These are phyloP conservation scores for Micractinium conductrix DNA, from an alignment of 139 green algal species.

Conservation along the genomic window DNA sequence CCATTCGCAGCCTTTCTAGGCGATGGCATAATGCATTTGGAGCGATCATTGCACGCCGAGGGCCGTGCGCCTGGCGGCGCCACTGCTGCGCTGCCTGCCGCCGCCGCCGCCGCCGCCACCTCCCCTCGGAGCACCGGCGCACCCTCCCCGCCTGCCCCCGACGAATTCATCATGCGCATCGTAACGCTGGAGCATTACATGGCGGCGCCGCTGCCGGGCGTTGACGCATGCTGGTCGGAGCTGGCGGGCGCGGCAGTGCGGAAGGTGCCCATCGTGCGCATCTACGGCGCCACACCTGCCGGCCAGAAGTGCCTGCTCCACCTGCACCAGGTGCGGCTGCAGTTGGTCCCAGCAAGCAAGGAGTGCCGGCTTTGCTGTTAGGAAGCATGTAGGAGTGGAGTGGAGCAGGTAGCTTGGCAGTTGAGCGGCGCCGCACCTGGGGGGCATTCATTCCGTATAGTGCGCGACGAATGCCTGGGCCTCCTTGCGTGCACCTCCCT, in stretches of 20 bases:
- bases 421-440: too few species aligned
- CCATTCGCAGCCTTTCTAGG: not conserved
- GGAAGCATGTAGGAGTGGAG: too few species aligned
- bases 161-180: slow-evolving; percentile 48
- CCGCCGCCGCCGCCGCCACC: not conserved
- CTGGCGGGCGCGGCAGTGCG: slow-evolving; percentile 67
- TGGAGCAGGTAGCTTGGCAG: not conserved
- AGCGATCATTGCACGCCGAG: too few species aligned
- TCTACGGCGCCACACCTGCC: slow-evolving; percentile 89
- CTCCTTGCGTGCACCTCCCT: not conserved
- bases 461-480: not conserved
- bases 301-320: slow-evolving; percentile 93
- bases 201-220: slow-evolving; percentile 71
- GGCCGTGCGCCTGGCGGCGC: too few species aligned
- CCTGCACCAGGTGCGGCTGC: slow-evolving; percentile 75
- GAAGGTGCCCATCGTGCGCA: slow-evolving; percentile 88
- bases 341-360: too few species aligned
- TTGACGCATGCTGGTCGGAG: slow-evolving; percentile 79
- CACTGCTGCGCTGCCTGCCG: not conserved
- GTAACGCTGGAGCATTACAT: slow-evolving; percentile 91
- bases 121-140: not conserved
- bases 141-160: not conserved
- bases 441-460: too few species aligned
- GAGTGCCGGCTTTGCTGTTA: too few species aligned
- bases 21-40: not conserved